Conservation (phyloP, 208 protist genomes). For the Crithidia bombi region DNA sequence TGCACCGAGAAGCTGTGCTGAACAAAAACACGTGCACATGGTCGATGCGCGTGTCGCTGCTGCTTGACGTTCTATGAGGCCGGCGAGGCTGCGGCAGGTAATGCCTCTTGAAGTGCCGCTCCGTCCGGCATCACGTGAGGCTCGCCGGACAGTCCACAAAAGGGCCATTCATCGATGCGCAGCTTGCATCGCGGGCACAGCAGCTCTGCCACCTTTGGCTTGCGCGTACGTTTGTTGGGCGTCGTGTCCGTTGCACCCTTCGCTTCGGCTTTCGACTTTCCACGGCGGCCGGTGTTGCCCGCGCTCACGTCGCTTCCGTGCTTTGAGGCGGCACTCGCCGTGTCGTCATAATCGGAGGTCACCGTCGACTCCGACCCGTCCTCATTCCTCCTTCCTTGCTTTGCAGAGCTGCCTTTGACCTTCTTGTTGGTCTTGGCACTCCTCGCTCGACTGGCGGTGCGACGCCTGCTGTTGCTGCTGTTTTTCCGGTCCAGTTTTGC, state of each 20-base stretch:
- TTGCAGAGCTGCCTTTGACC: neutral
- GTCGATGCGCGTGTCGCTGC: too few species aligned
- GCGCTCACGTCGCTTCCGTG: slow-evolving; percentile 4
- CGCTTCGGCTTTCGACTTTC: neutral
- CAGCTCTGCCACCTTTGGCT: slow-evolving; percentile 17
- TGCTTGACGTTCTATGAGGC: neutral
- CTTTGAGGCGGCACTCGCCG: neutral
- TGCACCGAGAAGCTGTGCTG: too few species aligned
- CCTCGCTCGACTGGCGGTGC: neutral
- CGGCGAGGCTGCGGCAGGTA: neutral
- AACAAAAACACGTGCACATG: too few species aligned
- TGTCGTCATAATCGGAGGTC: slow-evolving; percentile 1
- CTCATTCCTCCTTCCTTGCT: neutral
- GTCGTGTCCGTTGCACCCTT: neutral
- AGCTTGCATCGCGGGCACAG: slow-evolving; percentile 54
- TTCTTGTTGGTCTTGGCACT: neutral
- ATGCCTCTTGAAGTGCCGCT: neutral
- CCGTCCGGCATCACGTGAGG: slow-evolving; percentile 36
- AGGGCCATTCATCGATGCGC: slow-evolving; percentile 59
- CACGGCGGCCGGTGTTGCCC: neutral
- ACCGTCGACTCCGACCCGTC: neutral
- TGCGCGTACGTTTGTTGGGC: neutral
- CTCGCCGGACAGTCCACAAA: slow-evolving; percentile 63
- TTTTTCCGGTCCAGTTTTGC: slow-evolving; percentile 12
- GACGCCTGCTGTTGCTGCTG: neutral